phyloP scores from a whole-genome alignment of 805 yeast species.

The Maudiozyma barnettii region DNA sequence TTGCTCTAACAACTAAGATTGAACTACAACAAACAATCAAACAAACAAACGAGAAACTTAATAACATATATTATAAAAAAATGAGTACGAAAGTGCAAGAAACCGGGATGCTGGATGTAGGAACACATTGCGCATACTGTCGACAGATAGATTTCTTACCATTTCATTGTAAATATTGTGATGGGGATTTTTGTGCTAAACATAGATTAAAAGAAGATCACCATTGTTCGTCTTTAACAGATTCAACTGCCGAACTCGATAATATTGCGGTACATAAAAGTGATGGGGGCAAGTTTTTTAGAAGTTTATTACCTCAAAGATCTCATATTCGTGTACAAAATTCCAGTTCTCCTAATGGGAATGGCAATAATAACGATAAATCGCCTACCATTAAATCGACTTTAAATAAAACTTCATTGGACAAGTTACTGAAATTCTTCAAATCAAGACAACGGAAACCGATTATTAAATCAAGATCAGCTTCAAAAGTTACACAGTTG shows the following conservation, averaged over 20 bases:
- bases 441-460: conserved; percentile 5
- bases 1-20: too few relatives aligned
- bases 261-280: not conserved
- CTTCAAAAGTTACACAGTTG: conserved; percentile 9
- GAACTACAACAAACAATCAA: too few relatives aligned
- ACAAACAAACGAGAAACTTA: too few relatives aligned
- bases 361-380: not conserved
- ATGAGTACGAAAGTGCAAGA: not conserved
- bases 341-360: not conserved
- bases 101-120: conserved; percentile 29
- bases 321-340: conserved; percentile 17
- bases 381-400: conserved; percentile 7
- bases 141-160: conserved; percentile 28
- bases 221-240: conserved; percentile 11
- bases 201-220: conserved; percentile 24
- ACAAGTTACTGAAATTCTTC: conserved; percentile 21
- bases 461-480: conserved; percentile 1
- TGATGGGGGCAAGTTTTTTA: conserved; percentile 17
- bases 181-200: conserved; percentile 22
- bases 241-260: not conserved
- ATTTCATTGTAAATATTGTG: conserved; percentile 24
- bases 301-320: conserved; percentile 24
- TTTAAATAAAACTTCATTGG: conserved; percentile 16
- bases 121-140: conserved; percentile 27
- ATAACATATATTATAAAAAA: too few relatives aligned